Conservation (phyloP, 441 rosid species). For the Erysimum pusillum region DNA sequence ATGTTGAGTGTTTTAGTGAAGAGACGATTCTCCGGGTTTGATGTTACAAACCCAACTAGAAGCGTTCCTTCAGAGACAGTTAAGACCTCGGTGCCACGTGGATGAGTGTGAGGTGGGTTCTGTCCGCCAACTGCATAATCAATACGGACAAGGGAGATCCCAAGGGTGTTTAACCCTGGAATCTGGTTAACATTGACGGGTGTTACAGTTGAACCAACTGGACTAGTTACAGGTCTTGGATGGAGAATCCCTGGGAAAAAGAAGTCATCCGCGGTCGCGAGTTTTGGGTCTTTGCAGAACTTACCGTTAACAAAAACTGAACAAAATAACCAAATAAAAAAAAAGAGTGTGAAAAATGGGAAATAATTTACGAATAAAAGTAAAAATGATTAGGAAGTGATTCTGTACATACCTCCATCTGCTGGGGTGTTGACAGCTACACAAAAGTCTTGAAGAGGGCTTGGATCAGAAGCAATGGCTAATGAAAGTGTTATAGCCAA, state of each 20-base stretch:
- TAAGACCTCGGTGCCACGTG: slow-evolving; percentile 56
- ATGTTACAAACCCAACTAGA: slow-evolving; percentile 53
- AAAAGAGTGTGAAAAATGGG: too few species aligned
- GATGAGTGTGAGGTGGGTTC: slow-evolving; percentile 59
- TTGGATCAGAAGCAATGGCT: slow-evolving; percentile 49
- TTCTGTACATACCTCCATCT: slow-evolving; percentile 44
- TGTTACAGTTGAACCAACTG: slow-evolving; percentile 39
- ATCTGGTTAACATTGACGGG: slow-evolving; percentile 35
- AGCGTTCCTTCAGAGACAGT: slow-evolving; percentile 43
- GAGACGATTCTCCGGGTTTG: slow-evolving; percentile 45
- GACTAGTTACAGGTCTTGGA: too few species aligned
- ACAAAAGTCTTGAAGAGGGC: slow-evolving; percentile 58
- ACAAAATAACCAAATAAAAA: too few species aligned
- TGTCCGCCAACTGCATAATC: slow-evolving; percentile 48
- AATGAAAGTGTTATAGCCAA: too few species aligned
- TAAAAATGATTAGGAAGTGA: background rate
- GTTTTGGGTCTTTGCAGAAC: slow-evolving; percentile 54
- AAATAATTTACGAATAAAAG: background rate
- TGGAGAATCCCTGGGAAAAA: slow-evolving; percentile 28
- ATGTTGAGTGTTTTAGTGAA: background rate
- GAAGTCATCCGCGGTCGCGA: slow-evolving; percentile 47
- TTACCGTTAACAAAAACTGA: too few species aligned
- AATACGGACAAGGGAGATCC: slow-evolving; percentile 53
- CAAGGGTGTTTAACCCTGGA: slow-evolving; percentile 59
- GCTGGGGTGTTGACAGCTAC: slow-evolving; percentile 43